Percentiles rank a stretch among this genome's conserved stretches.
phyloP scores from a whole-genome alignment of 768 basidiomycete genomes.

The Wakefieldia striispora region DNA sequence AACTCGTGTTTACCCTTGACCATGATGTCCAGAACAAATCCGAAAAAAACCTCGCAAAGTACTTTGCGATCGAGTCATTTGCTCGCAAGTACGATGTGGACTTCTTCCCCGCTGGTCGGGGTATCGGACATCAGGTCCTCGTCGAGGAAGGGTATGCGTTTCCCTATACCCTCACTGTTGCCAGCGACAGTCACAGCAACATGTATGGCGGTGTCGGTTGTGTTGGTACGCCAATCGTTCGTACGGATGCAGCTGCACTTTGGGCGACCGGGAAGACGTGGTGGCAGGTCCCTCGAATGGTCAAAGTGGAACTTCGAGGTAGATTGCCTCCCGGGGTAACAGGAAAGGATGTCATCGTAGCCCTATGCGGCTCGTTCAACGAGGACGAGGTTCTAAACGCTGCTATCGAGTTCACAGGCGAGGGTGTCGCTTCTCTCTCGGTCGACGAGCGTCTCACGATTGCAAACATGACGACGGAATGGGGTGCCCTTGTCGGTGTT shows the following conservation, averaged over 20 bases:
- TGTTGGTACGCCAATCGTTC: slow-evolving; percentile 95
- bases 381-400: slow-evolving; percentile 95
- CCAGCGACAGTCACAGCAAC: slow-evolving; percentile 95
- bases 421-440: slow-evolving; percentile 71
- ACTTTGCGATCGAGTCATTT: slow-evolving; percentile 87
- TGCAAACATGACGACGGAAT: slow-evolving; percentile 99
- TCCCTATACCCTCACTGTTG: slow-evolving; percentile 92
- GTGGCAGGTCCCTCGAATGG: slow-evolving; percentile 99
- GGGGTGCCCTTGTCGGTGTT: slow-evolving; percentile 95
- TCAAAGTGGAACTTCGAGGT: slow-evolving; percentile 90
- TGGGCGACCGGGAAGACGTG: slow-evolving; percentile 99
- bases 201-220: slow-evolving; percentile 99
- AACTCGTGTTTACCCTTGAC: slow-evolving; percentile 95
- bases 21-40: slow-evolving; percentile 98
- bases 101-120: slow-evolving; percentile 96
- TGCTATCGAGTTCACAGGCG: slow-evolving; percentile 94
- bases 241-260: slow-evolving; percentile 90
- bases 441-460: slow-evolving; percentile 96
- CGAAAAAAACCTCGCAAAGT: slow-evolving; percentile 86
- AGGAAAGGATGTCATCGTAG: slow-evolving; percentile 98
- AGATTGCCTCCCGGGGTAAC: slow-evolving; percentile 84
- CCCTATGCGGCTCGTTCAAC: slow-evolving; percentile 94
- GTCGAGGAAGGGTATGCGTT: slow-evolving; percentile 99
- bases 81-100: slow-evolving; percentile 83
- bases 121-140: slow-evolving; percentile 96